Conservation (phyloP, 176 grass and related monocot species). For the Aegilops bicornis region DNA sequence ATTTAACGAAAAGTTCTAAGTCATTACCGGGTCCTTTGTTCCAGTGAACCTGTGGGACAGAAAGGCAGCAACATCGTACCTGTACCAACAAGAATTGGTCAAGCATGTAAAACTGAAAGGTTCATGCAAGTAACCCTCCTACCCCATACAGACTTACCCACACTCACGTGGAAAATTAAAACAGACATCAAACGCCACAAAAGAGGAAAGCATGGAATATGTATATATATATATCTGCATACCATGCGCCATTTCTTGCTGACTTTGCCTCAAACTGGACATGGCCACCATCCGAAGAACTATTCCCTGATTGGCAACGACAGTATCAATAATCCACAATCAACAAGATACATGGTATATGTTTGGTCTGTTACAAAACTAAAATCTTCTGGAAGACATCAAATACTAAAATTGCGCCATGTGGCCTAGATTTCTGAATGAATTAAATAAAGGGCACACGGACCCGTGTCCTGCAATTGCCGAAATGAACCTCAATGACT, state of each 20-base stretch:
- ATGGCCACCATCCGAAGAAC: constrained; percentile 34
- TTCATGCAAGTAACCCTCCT: not conserved
- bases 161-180: not conserved
- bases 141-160: not conserved
- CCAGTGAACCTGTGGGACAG: constrained; percentile 60
- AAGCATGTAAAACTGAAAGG: constrained; percentile 8
- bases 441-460: not conserved
- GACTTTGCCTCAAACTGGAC: constrained; percentile 86
- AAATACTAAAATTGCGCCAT: not conserved
- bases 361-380: not conserved
- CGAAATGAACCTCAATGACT: not conserved
- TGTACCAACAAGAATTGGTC: constrained; percentile 27
- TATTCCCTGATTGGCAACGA: constrained; percentile 43
- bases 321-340: not conserved
- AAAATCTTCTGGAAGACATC: not conserved
- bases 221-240: not conserved
- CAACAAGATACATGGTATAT: not conserved
- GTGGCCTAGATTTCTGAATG: not conserved
- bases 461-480: not conserved
- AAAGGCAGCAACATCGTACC: constrained; percentile 84
- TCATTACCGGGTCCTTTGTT: constrained; percentile 63
- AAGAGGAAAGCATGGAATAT: not conserved
- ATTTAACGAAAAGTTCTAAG: not conserved
- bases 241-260: constrained; percentile 81
- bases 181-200: not conserved